Evolutionary conservation across 1,284 basidiomycete species (phyloP), one percentile per base, ranked within the genome.

Genomic region (Malassezia sympodialis): DNA sequence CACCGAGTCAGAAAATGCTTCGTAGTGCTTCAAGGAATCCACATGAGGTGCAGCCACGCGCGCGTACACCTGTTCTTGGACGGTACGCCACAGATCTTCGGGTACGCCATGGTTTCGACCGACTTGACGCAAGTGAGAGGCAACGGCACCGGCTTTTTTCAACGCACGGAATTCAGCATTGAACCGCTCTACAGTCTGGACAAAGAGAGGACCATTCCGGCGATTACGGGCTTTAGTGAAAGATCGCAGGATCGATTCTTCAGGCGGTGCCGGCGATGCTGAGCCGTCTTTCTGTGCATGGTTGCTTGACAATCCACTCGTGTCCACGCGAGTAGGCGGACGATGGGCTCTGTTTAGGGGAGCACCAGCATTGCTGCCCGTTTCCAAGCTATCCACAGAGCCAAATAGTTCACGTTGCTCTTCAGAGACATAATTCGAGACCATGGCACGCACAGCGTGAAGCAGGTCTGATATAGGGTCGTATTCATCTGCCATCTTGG

Each of bases 41-140:
- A 78, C 73, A 32, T 77, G 77, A 0, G 80, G 80, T 2, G 79
- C 80, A 0, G 81, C 80, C 1, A 78, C 75, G 8, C 80, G 72
- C 28, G 80, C 77, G 58, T 82, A 82, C 17, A 77, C 76, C 69
- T 81, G 79, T 21, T 78, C 78, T 53, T 79, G 76, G 11, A 81
- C 75, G 48, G 77, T 67, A 23, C 75, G 69, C 80, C 80, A 82
- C 2, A 80, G 63, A 12, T 65, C 64, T 51, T 75, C 69, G 0
- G 67, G 66, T 17, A 76, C 63, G 47, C 65, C 60, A 37, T 69
- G 50, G 60, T 60, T 24, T 41, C 63, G 15, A 55, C 65, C 49
- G 57, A 76, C 66, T 4, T 21, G n/a, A 3, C 35, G 21, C 4
- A 77, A 66, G 24, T 75, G 75, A 23, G 47, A 54, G 3, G 56